Percentiles rank a stretch among this genome's conserved stretches.
phyloP scores from a whole-genome alignment of 1,284 basidiomycete species.

The Rugosomyces carneus region DNA sequence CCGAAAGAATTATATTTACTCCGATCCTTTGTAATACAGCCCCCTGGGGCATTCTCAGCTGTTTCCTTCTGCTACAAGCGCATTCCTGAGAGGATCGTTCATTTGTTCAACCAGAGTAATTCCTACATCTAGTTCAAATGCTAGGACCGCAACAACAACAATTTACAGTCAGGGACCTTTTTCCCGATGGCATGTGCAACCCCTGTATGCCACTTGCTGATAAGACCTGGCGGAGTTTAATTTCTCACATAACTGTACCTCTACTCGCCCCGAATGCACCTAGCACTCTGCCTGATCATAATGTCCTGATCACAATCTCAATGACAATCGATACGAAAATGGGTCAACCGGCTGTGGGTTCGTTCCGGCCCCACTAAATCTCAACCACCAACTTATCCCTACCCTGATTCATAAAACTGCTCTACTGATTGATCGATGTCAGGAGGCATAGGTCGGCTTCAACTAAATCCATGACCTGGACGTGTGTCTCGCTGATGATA shows the following conservation, averaged over 20 bases:
- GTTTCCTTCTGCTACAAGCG: background rate
- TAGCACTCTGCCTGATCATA: background rate
- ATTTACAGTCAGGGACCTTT: constrained; percentile 3
- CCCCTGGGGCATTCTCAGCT: background rate
- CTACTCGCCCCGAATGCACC: background rate
- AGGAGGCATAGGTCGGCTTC: background rate
- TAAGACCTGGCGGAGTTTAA: background rate
- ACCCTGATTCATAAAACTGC: background rate
- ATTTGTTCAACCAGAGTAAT: background rate
- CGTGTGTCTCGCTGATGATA: background rate
- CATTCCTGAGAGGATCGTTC: background rate
- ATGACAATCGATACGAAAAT: background rate
- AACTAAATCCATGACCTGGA: background rate
- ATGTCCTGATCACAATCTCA: background rate
- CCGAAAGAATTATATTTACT: constrained; percentile 15
- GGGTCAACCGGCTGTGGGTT: background rate
- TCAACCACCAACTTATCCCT: background rate
- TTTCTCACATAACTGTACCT: background rate
- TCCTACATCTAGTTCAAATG: background rate
- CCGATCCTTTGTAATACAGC: constrained; percentile 9
- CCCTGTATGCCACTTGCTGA: background rate
- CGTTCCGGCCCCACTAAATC: background rate
- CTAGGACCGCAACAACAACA: background rate
- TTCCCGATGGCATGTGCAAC: constrained; percentile 11
- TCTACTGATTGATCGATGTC: background rate